phyloP scores from a whole-genome alignment of 805 yeast species.

The Candida germanica region DNA sequence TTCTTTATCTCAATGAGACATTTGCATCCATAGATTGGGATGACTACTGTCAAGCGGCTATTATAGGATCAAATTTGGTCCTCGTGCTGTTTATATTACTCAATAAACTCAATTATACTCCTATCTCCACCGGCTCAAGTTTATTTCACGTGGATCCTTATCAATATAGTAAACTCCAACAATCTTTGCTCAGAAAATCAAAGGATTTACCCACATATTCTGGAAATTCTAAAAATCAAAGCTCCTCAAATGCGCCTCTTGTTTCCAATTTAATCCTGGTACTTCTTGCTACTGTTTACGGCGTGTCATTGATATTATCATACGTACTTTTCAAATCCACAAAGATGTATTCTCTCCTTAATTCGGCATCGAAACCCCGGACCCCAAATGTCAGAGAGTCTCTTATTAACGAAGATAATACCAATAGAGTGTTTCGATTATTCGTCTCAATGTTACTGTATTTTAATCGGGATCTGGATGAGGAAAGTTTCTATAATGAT shows the following conservation, averaged over 20 bases:
- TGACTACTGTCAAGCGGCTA: constrained; percentile 25
- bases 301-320: constrained; percentile 17
- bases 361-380: constrained; percentile 24
- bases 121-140: constrained; percentile 24
- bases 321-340: constrained; percentile 13
- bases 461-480: constrained; percentile 7
- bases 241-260: not conserved
- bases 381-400: constrained; percentile 20
- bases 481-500: constrained; percentile 20
- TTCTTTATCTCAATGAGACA: constrained; percentile 34
- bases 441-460: not conserved
- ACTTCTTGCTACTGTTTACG: constrained; percentile 9
- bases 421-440: not conserved
- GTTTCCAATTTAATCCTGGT: constrained; percentile 4
- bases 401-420: constrained; percentile 3
- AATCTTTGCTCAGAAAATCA: constrained; percentile 2
- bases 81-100: constrained; percentile 12
- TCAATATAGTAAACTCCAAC: constrained; percentile 30
- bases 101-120: constrained; percentile 25
- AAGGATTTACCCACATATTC: constrained; percentile 1
- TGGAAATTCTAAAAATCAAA: not conserved
- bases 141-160: constrained; percentile 35
- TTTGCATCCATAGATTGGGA: constrained; percentile 43
- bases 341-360: constrained; percentile 31
- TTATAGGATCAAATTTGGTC: constrained; percentile 23